Evolutionary conservation across 257 asterid species (phyloP).

Genomic region (Solanum corneliomulleri): DNA sequence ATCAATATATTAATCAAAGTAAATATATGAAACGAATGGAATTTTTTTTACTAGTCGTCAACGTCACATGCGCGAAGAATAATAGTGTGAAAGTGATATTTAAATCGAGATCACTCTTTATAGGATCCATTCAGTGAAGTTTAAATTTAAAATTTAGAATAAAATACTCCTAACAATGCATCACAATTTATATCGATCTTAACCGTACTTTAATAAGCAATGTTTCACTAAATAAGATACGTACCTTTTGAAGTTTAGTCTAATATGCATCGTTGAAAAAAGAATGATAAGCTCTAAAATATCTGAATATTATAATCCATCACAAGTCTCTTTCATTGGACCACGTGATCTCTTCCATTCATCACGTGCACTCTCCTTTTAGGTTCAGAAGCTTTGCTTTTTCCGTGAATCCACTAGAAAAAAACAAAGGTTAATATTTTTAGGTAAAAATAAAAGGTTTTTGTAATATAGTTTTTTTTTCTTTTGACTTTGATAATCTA

Average conservation of each 20-base stretch:
- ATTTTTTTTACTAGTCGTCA: not conserved
- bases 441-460: too few species aligned
- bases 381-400: not conserved
- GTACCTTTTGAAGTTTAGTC: not conserved
- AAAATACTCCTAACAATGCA: fast-evolving
- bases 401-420: not conserved
- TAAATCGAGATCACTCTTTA: too few species aligned
- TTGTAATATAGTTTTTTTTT: too few species aligned
- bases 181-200: not conserved
- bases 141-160: too few species aligned
- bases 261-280: not conserved
- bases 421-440: too few species aligned
- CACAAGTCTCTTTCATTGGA: not conserved
- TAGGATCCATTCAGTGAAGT: fast-evolving
- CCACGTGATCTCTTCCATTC: not conserved
- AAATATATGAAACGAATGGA: not conserved
- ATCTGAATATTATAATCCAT: not conserved
- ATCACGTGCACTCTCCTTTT: not conserved
- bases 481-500: too few species aligned
- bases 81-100: too few species aligned
- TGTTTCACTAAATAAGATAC: not conserved
- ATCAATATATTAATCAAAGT: not conserved
- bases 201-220: not conserved
- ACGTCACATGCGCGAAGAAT: too few species aligned
- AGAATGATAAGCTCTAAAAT: not conserved